These are phyloP conservation scores for Prunus dulcis DNA, from an alignment of 306 rosid genomes.

Conservation along the genomic window DNA sequence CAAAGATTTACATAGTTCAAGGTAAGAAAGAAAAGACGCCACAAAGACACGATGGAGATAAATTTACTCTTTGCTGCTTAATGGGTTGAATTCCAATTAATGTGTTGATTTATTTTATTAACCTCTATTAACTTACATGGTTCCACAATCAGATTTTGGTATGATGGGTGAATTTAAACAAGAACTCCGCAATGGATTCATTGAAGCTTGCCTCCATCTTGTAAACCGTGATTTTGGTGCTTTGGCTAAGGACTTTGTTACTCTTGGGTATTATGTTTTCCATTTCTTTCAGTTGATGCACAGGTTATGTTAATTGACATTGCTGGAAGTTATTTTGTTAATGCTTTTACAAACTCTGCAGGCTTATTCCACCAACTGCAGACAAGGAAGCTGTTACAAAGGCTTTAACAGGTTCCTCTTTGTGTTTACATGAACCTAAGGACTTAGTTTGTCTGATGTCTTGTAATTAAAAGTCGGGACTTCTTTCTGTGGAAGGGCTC, in stretches of 20 bases:
- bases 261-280: slow-evolving; percentile 73
- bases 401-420: slow-evolving; percentile 86
- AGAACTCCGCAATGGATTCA: slow-evolving; percentile 88
- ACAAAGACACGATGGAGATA: too few relatives aligned
- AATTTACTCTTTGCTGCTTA: too few relatives aligned
- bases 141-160: slow-evolving; percentile 66
- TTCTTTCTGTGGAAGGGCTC: slow-evolving; percentile 18
- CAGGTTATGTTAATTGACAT: slow-evolving; percentile 10
- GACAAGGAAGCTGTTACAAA: slow-evolving; percentile 79
- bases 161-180: slow-evolving; percentile 95
- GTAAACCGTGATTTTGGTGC: slow-evolving; percentile 92
- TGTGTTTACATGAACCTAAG: slow-evolving; percentile 29
- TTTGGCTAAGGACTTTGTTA: slow-evolving; percentile 84
- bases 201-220: slow-evolving; percentile 94
- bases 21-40: too few relatives aligned
- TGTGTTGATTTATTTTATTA: background rate
- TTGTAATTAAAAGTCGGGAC: background rate
- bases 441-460: background rate
- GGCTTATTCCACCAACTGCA: slow-evolving; percentile 89
- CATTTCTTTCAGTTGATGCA: slow-evolving; percentile 18
- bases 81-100: too few relatives aligned
- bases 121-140: slow-evolving; percentile 11
- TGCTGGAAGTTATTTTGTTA: slow-evolving; percentile 19
- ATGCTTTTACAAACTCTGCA: slow-evolving; percentile 35
- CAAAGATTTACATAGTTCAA: too few relatives aligned